A percentile compares a stretch with the other conserved stretches of the same genome.
Evolutionary conservation across 2,329 filamentous ascomycete genomes (phyloP).

Genomic region (Akanthomyces muscarius): DNA sequence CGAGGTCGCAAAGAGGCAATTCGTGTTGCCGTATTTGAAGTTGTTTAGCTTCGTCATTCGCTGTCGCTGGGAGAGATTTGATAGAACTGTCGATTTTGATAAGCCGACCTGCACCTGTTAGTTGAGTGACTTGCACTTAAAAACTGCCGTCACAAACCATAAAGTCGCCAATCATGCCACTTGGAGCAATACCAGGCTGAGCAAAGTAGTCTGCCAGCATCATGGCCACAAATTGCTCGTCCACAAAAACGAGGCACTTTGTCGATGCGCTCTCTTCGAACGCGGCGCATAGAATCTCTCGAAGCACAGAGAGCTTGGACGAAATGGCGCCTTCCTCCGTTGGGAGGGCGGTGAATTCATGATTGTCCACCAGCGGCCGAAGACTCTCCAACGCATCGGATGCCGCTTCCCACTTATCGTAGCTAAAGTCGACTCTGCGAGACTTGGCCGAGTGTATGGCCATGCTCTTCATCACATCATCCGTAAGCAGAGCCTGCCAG

Average conservation of each 20-base stretch:
- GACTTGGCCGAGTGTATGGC: slow-evolving; percentile 50
- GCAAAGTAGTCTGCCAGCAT: slow-evolving; percentile 66
- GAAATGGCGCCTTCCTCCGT: slow-evolving; percentile 50
- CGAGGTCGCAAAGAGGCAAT: slow-evolving; percentile 64
- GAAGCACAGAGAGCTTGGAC: slow-evolving; percentile 65
- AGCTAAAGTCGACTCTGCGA: slow-evolving; percentile 20
- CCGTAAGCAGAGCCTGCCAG: slow-evolving; percentile 67
- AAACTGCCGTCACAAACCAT: slow-evolving; percentile 46
- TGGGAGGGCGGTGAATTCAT: slow-evolving; percentile 40
- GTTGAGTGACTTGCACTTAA: neutral
- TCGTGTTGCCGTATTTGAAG: slow-evolving; percentile 55
- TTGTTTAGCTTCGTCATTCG: slow-evolving; percentile 71
- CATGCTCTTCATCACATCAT: slow-evolving; percentile 58
- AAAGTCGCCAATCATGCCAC: slow-evolving; percentile 55
- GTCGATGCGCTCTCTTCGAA: slow-evolving; percentile 54
- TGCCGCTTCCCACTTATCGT: slow-evolving; percentile 42
- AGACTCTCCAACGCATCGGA: slow-evolving; percentile 56
- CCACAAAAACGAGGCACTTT: slow-evolving; percentile 83
- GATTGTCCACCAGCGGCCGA: slow-evolving; percentile 48
- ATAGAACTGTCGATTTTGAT: slow-evolving; percentile 36
- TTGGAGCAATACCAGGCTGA: slow-evolving; percentile 49
- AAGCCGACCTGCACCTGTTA: slow-evolving; percentile 29
- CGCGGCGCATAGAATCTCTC: slow-evolving; percentile 55
- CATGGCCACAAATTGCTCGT: slow-evolving; percentile 71
- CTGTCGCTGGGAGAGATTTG: slow-evolving; percentile 63